These are phyloP conservation scores for Exserohilum turcica DNA, from an alignment of 2,329 filamentous ascomycete genomes.

Conservation along the genomic window DNA sequence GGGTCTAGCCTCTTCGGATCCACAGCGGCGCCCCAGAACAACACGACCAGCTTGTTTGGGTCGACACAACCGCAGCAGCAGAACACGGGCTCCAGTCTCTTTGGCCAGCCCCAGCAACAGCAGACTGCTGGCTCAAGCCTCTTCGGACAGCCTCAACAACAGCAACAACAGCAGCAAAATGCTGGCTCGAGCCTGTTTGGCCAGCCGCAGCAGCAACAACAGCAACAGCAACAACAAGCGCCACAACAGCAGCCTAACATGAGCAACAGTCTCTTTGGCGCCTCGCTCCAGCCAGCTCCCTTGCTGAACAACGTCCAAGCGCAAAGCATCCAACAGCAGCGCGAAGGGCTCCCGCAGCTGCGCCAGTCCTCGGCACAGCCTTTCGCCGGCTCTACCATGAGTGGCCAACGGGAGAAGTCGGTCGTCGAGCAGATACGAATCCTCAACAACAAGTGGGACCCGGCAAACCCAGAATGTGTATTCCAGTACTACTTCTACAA, in stretches of 20 bases:
- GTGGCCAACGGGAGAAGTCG: conserved; percentile 64
- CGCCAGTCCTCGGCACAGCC: conserved; percentile 37
- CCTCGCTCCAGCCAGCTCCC: conserved; percentile 39
- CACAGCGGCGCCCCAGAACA: conserved; percentile 27
- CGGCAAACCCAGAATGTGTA: conserved; percentile 68
- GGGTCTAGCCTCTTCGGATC: conserved; percentile 30
- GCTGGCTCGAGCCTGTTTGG: conserved; percentile 49
- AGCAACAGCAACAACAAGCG: conserved; percentile 43
- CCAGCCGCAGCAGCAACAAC: conserved; percentile 50
- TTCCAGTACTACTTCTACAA: conserved; percentile 91
- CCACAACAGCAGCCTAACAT: conserved; percentile 50
- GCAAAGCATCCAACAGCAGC: conserved; percentile 46
- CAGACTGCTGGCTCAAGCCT: conserved; percentile 48
- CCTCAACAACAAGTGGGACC: conserved; percentile 76
- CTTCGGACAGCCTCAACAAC: conserved; percentile 49
- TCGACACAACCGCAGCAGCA: conserved; percentile 29
- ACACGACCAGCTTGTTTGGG: conserved; percentile 25
- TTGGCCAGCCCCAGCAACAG: conserved; percentile 49
- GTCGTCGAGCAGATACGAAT: conserved; percentile 74
- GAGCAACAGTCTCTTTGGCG: conserved; percentile 48
- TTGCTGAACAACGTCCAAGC: conserved; percentile 32
- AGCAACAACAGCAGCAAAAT: conserved; percentile 48
- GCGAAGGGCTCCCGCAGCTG: conserved; percentile 44
- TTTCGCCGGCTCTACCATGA: conserved; percentile 35
- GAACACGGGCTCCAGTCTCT: conserved; percentile 47